Evolutionary conservation across 139 green algal species (phyloP).

Genomic region (Nannochloris sp.): DNA sequence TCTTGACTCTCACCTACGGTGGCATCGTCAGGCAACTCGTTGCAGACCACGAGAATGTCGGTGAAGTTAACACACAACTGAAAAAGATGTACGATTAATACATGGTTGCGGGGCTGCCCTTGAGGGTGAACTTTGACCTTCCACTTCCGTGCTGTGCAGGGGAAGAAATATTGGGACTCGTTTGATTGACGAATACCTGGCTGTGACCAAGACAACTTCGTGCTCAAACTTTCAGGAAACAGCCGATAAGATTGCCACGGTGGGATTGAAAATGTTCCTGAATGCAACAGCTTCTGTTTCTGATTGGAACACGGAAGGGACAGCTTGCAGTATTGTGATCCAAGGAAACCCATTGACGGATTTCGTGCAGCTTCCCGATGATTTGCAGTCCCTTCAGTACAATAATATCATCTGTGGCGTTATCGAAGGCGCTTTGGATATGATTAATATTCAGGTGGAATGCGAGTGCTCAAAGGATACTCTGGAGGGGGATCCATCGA

Average conservation of each 20-base stretch:
- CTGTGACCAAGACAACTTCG: slow-evolving; percentile 61
- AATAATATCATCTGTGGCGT: slow-evolving; percentile 87
- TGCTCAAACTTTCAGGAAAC: slow-evolving; percentile 77
- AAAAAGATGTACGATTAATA: slow-evolving; percentile 73
- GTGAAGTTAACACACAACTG: slow-evolving; percentile 95
- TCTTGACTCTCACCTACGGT: slow-evolving; percentile 96
- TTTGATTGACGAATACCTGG: slow-evolving; percentile 92
- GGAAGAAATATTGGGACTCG: slow-evolving; percentile 91
- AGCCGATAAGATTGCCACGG: slow-evolving; percentile 66
- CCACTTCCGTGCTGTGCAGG: slow-evolving; percentile 33
- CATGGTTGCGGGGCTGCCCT: no score
- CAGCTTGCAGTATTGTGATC: slow-evolving; percentile 78
- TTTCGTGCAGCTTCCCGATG: slow-evolving; percentile 93
- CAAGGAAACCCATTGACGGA: slow-evolving; percentile 89
- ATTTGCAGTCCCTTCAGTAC: slow-evolving; percentile 71
- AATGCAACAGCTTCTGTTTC: slow-evolving; percentile 59
- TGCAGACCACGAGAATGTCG: slow-evolving; percentile 82
- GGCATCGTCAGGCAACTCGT: slow-evolving; percentile 93
- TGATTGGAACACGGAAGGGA: slow-evolving; percentile 77
- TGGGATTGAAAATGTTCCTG: slow-evolving; percentile 84
- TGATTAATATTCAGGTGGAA: slow-evolving; percentile 83
- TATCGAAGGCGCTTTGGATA: slow-evolving; percentile 79
- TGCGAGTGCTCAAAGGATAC: slow-evolving; percentile 69
- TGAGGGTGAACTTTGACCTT: neutral
- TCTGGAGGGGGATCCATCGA: slow-evolving; percentile 73